These are phyloP conservation scores for Trapa incisa DNA, from an alignment of 345 rosid genomes.

Conservation along the genomic window DNA sequence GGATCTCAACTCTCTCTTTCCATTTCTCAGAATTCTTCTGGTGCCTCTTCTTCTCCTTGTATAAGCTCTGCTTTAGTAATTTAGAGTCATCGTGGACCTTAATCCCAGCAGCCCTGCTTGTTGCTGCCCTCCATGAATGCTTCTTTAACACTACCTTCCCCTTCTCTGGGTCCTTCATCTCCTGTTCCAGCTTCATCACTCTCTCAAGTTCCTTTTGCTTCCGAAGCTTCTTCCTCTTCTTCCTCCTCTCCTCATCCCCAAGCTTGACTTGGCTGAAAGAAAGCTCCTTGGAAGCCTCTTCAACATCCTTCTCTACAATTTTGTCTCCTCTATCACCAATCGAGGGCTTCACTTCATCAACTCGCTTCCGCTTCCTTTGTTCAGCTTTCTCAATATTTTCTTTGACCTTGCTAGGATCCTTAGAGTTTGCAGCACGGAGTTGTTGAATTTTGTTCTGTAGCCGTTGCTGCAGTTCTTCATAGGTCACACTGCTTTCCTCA, in stretches of 20 bases:
- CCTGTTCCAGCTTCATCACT: conserved; percentile 49
- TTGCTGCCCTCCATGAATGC: conserved; percentile 66
- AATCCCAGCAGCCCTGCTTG: conserved; percentile 62
- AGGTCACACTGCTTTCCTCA: conserved; percentile 35
- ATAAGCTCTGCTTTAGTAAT: conserved; percentile 61
- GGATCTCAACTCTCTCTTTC: conserved; percentile 61
- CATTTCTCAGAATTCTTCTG: conserved; percentile 76
- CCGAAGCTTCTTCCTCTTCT: conserved; percentile 45
- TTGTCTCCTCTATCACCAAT: conserved; percentile 16
- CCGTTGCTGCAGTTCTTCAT: conserved; percentile 69
- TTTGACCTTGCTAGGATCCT: conserved; percentile 15
- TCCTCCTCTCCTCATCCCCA: conserved; percentile 44
- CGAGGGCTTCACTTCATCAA: conserved; percentile 15
- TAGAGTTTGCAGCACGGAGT: conserved; percentile 38
- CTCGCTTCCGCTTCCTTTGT: conserved; percentile 54
- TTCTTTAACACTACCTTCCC: conserved; percentile 47
- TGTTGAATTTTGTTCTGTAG: conserved; percentile 56
- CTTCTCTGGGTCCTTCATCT: conserved; percentile 66
- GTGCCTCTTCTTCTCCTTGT: conserved; percentile 57
- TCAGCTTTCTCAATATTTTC: conserved; percentile 16
- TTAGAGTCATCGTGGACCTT: conserved; percentile 81
- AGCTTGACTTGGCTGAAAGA: conserved; percentile 59
- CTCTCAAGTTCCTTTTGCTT: conserved; percentile 59
- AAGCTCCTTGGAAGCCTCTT: conserved; percentile 68
- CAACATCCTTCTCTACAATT: conserved; percentile 42